Evolutionary conservation across 345 rosid genomes (phyloP).

Genomic region (Rhodamnia rubescens): DNA sequence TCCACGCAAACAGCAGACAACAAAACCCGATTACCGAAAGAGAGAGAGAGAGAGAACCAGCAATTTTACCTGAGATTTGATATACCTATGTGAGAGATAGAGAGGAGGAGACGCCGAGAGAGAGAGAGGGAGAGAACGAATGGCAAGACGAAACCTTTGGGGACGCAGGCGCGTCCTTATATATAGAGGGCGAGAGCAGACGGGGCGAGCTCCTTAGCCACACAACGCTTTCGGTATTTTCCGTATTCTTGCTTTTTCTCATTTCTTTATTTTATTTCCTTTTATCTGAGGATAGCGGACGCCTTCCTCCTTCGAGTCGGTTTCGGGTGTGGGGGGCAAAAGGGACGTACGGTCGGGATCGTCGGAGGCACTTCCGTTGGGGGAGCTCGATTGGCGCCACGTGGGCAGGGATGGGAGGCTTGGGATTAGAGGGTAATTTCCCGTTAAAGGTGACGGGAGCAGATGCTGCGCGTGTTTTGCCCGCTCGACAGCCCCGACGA

Average conservation of each 20-base stretch:
- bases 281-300: not conserved
- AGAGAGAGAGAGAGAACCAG: not conserved
- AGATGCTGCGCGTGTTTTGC: not conserved
- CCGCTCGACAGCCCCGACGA: not conserved
- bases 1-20: not conserved
- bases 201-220: not conserved
- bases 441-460: no score
- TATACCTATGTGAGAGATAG: not conserved
- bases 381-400: not conserved
- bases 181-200: not conserved
- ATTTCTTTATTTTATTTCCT: not conserved
- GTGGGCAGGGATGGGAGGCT: not conserved
- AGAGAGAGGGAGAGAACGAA: not conserved
- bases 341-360: not conserved
- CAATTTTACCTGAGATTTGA: not conserved
- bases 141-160: not conserved
- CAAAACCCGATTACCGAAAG: not conserved
- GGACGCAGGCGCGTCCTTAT: not conserved
- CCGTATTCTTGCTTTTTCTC: not conserved
- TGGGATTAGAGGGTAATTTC: no score
- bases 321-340: not conserved
- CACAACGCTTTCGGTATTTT: not conserved
- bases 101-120: not conserved
- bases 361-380: not conserved
- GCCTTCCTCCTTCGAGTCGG: not conserved